Conservation (phyloP, 2,329 filamentous ascomycete species). For the Paraconiothyrium sp. region DNA sequence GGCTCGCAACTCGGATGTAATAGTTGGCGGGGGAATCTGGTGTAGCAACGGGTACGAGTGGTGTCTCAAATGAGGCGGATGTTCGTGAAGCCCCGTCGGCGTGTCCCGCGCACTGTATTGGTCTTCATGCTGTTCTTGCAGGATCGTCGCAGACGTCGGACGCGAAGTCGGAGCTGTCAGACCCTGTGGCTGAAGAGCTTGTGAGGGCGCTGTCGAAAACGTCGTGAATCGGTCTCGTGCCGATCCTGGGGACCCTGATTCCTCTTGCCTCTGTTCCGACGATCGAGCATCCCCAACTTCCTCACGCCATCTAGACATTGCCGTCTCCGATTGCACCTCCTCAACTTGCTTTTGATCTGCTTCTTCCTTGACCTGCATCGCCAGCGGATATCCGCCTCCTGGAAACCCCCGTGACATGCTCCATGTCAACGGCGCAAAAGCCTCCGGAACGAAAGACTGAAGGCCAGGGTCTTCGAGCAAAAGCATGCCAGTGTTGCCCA, state of each 20-base stretch:
- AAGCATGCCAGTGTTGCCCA: conserved; percentile 59
- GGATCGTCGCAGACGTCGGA: conserved; percentile 17
- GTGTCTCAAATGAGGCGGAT: conserved; percentile 21
- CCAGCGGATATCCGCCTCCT: conserved; percentile 7
- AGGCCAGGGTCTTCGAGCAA: conserved; percentile 58
- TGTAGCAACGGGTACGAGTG: conserved; percentile 32
- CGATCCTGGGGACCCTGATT: conserved; percentile 28
- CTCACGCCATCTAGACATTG: conserved; percentile 11
- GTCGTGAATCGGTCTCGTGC: conserved; percentile 32
- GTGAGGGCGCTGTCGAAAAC: conserved; percentile 26
- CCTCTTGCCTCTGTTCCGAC: conserved; percentile 25
- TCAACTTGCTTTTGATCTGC: conserved; percentile 25
- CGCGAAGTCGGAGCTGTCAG: conserved; percentile 32
- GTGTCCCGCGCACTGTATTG: conserved; percentile 6
- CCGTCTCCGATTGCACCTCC: conserved; percentile 19
- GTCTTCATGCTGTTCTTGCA: conserved; percentile 15
- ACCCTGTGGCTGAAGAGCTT: conserved; percentile 35
- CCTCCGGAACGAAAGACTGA: conserved; percentile 48
- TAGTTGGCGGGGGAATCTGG: conserved; percentile 20
- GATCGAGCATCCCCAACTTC: conserved; percentile 27
- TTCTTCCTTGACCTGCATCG: conserved; percentile 23
- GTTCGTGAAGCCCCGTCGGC: conserved; percentile 13
- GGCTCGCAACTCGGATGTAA: conserved; percentile 9
- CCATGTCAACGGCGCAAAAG: conserved; percentile 47
- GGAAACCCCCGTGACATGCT: conserved; percentile 26